A percentile compares a stretch with the other conserved stretches of the same genome.
Conservation (phyloP, 345 rosid species). For the Gossypium raimondii region DNA sequence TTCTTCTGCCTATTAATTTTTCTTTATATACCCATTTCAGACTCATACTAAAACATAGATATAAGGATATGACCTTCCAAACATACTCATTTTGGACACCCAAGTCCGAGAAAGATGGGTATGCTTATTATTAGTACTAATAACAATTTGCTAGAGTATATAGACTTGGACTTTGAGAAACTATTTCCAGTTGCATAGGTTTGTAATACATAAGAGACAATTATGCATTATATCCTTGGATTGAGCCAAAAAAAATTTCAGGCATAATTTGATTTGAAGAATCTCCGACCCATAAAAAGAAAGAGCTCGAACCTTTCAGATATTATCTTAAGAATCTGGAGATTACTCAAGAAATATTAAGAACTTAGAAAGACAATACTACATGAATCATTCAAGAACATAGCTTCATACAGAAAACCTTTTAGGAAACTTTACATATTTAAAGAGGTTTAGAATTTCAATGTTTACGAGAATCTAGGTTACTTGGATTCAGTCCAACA, state of each 20-base stretch:
- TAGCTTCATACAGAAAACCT: background rate
- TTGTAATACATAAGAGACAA: background rate
- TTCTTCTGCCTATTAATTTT: background rate
- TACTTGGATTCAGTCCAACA: background rate
- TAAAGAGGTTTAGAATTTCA: background rate
- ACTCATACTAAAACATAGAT: background rate
- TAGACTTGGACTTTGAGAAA: background rate
- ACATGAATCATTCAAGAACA: background rate
- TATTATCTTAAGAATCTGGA: background rate
- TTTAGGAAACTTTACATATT: conserved; percentile 2
- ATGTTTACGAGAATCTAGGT: background rate
- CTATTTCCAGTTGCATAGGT: background rate
- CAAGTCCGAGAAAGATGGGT: background rate
- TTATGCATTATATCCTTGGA: background rate
- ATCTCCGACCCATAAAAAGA: background rate
- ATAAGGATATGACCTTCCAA: background rate
- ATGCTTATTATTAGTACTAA: background rate
- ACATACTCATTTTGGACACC: background rate
- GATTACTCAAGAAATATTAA: background rate
- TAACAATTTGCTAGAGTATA: background rate
- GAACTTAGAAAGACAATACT: background rate
- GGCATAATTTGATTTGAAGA: background rate
- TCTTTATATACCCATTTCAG: background rate
- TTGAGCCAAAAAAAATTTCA: background rate
- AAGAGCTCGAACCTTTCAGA: background rate